Percentiles rank a stretch among this genome's conserved stretches.
Conservation (phyloP, 176 grass and related monocot genomes). For the Otatea glauca region DNA sequence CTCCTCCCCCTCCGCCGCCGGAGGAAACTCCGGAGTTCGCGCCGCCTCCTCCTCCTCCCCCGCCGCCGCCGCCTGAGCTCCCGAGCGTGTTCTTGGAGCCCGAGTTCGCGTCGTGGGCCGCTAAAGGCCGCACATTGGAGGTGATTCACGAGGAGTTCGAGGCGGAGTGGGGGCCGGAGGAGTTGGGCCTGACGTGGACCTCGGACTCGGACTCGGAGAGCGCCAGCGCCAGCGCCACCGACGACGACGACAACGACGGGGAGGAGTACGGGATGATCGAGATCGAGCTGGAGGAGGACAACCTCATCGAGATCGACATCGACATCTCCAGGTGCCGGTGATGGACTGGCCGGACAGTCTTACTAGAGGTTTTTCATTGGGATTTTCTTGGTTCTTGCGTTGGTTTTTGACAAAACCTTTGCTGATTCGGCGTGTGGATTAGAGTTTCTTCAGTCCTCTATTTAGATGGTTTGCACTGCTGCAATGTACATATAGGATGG, state of each 20-base stretch:
- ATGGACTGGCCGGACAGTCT: background rate
- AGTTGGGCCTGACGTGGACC: conserved; percentile 54
- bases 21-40: conserved; percentile 23
- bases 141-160: conserved; percentile 91
- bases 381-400: conserved; percentile 29
- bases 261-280: conserved; percentile 58
- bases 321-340: conserved; percentile 68
- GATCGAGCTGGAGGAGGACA: conserved; percentile 77
- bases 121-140: conserved; percentile 60
- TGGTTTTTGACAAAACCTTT: conserved; percentile 25
- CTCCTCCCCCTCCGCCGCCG: background rate
- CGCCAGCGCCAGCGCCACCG: conserved; percentile 9
- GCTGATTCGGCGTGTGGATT: conserved; percentile 46
- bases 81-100: conserved; percentile 35
- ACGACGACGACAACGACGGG: background rate
- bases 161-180: conserved; percentile 53
- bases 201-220: conserved; percentile 52
- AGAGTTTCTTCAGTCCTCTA: conserved; percentile 2
- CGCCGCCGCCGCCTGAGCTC: background rate
- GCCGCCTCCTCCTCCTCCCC: background rate
- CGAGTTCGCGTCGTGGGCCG: conserved; percentile 58
- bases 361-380: background rate
- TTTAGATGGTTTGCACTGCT: conserved; percentile 21
- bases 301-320: conserved; percentile 86
- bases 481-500: conserved; percentile 54